phyloP scores from a whole-genome alignment of 345 rosid genomes.

The Eutrema yunnanense region DNA sequence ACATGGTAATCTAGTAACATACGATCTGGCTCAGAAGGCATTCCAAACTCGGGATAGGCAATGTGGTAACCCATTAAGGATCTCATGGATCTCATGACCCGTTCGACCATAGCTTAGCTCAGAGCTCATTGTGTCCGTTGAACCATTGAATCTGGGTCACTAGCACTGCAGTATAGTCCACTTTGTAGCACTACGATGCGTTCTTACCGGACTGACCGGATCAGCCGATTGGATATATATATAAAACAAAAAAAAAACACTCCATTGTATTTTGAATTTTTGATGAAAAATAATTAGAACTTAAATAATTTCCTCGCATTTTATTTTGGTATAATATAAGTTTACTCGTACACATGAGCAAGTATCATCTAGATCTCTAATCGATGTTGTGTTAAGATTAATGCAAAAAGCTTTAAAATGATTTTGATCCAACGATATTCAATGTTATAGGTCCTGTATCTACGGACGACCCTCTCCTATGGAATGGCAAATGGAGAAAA shows the following conservation, averaged over 20 bases:
- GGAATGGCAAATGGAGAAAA: slow-evolving; percentile 19
- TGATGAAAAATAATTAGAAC: neutral
- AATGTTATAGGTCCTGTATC: slow-evolving; percentile 18
- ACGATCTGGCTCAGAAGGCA: too few species aligned
- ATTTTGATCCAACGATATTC: slow-evolving; percentile 11
- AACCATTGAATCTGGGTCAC: too few species aligned
- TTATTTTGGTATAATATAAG: neutral
- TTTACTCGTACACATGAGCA: neutral
- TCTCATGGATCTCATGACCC: too few species aligned
- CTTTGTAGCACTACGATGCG: too few species aligned
- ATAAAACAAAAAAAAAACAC: neutral
- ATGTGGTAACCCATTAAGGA: too few species aligned
- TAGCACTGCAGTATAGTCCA: too few species aligned
- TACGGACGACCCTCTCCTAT: slow-evolving; percentile 32
- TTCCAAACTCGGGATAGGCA: too few species aligned
- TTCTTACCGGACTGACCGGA: too few species aligned
- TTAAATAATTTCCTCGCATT: neutral
- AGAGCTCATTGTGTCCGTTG: too few species aligned
- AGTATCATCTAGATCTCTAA: neutral
- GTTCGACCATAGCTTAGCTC: too few species aligned
- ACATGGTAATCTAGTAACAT: too few species aligned
- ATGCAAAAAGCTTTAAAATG: neutral
- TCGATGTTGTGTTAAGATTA: neutral
- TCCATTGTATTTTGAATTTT: neutral
- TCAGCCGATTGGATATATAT: too few species aligned